phyloP scores from a whole-genome alignment of 371 early-diverging fungal species.

The Blastocladiella emersonii region DNA sequence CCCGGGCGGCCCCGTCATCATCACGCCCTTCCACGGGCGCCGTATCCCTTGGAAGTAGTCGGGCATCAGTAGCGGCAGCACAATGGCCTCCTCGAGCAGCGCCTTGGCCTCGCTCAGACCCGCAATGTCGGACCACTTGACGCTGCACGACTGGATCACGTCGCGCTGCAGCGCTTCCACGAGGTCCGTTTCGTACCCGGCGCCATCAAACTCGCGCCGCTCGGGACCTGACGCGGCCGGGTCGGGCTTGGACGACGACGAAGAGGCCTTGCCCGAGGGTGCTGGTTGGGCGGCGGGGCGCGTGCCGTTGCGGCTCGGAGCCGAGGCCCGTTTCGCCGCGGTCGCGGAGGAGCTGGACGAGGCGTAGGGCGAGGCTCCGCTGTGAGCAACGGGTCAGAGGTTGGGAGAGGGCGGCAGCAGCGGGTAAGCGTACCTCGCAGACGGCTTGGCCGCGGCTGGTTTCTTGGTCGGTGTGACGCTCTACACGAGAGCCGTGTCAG shows the following conservation, averaged over 20 bases:
- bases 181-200: constrained; percentile 39
- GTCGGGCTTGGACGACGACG: too few relatives aligned
- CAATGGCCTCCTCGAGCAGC: constrained; percentile 41
- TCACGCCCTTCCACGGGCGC: constrained; percentile 50
- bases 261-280: neutral
- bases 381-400: too few relatives aligned
- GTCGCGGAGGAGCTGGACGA: neutral
- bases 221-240: too few relatives aligned
- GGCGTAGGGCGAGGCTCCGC: too few relatives aligned
- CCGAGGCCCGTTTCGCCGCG: neutral
- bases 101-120: constrained; percentile 35
- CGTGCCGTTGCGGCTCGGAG: neutral
- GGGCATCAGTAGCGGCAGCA: constrained; percentile 43
- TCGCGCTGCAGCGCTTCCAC: constrained; percentile 38
- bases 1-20: constrained; percentile 56
- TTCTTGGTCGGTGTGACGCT: too few relatives aligned
- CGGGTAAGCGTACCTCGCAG: too few relatives aligned
- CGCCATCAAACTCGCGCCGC: constrained; percentile 8
- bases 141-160: constrained; percentile 30
- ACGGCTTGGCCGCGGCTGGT: too few relatives aligned
- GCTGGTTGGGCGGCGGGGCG: neutral
- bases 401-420: too few relatives aligned
- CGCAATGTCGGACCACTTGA: constrained; percentile 37
- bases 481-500: too few relatives aligned
- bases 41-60: constrained; percentile 42